Evolutionary conservation across 2,329 filamentous ascomycete genomes (phyloP), one percentile per base, ranked within the genome.

Genomic region (Xylariaceae sp.): DNA sequence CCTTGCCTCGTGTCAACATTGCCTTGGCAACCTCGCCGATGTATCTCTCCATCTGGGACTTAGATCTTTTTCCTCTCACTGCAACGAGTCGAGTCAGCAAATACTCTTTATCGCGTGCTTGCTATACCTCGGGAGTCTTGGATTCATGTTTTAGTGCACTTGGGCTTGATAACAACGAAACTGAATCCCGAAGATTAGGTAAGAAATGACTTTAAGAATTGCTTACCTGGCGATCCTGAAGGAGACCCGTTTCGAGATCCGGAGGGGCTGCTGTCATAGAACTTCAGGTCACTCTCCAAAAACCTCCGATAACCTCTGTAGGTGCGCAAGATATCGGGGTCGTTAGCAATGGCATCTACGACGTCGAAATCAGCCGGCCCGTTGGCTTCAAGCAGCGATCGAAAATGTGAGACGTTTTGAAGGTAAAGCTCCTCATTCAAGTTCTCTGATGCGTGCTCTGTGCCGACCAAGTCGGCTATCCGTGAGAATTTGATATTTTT

Each of bases 281-380:
- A n/a, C n/a, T n/a, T n/a, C n/a, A n/a, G n/a, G n/a, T 57, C 55
- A 31, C 40, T 49, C 46, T 50, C 50, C 13, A 57, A 22, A n/a
- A 57, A 57, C 31, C 53, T 57, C 22, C 55, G 55, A 38, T 57
- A 57, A 6, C 55, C 55, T 11, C 55, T 57, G 41, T 57, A 57
- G 14, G 52, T 57, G 7, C 31, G 48, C 3, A 47, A 40, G 17
- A 53, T 53, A 13, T 57, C 55, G 1, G 41, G 42, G 40, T 57
- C 55, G 41, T 50, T 57, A 3, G 49, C 11, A 12, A 57, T 55
- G 5, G 52, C 52, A n/a, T 53, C 36, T 19, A 48, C 34, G 5
- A 57, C 49, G 17, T 57, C 53, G 19, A 57, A 57, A 16, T 42
- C 49, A 17, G 18, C 19, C 2, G 55, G 55, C 3, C 46, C 50